Conservation (phyloP, 225 moss, liverwort and hornwort genomes). For the Bryum argenteum region DNA sequence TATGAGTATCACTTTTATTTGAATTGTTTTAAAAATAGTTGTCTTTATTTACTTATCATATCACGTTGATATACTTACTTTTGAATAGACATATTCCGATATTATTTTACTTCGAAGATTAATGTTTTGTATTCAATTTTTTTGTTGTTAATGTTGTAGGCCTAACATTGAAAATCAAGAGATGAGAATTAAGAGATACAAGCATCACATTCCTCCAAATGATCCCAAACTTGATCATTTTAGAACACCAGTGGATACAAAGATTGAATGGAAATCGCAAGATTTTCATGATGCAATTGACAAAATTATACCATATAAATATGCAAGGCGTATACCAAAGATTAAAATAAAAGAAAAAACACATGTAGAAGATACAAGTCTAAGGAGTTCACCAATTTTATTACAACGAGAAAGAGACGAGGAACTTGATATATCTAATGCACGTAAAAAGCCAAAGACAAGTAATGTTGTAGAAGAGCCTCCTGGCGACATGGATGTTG, state of each 20-base stretch:
- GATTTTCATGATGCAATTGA: slow-evolving; percentile 42
- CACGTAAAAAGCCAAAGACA: rapidly evolving
- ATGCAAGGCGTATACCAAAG: slow-evolving; percentile 15
- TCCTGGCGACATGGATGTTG: background rate
- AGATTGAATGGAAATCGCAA: slow-evolving; percentile 60
- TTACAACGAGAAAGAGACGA: slow-evolving; percentile 5
- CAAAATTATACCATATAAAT: slow-evolving; percentile 36
- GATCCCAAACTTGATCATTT: slow-evolving; percentile 53
- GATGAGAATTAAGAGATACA: slow-evolving; percentile 43
- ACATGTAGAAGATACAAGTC: background rate
- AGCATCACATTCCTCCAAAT: slow-evolving; percentile 38
- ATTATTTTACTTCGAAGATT: rapidly evolving
- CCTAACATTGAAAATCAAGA: slow-evolving; percentile 39
- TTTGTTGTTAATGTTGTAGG: slow-evolving; percentile 37
- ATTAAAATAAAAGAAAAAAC: background rate
- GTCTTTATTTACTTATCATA: background rate
- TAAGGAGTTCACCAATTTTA: slow-evolving; percentile 33
- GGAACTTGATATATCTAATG: background rate
- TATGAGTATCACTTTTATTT: rapidly evolving
- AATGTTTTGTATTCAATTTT: background rate
- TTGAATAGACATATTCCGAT: too few relatives aligned
- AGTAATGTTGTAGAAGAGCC: rapidly evolving
- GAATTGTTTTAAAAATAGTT: rapidly evolving
- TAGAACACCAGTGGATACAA: slow-evolving; percentile 50
- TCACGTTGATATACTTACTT: background rate